Evolutionary conservation across 352 stramenopile genomes (phyloP), one percentile per base, ranked within the genome.

Genomic region (Lagenidium giganteum): DNA sequence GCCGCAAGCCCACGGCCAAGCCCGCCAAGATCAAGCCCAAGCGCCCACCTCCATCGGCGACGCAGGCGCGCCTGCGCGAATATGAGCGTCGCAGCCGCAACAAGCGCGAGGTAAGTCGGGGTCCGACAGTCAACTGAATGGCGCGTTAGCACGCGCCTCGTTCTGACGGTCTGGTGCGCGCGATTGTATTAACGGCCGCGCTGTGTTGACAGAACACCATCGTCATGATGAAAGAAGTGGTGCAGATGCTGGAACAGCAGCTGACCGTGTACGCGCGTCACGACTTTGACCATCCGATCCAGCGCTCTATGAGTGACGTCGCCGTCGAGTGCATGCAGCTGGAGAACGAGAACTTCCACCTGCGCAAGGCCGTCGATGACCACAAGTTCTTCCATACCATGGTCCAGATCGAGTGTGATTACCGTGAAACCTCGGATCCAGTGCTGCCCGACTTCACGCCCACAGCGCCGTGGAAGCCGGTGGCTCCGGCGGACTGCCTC

Each of bases 321-420:
- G 56, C 59, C 6, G 49, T 76, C 41, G 66, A 81, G 39, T 59
- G 63, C 14, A 66, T 63, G 23, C 43, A 50, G 31, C 66, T 81
- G 14, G 64, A 61, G 27, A 63, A 78, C 50, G 58, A 76, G 48
- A 81, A 81, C 51, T 76, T 67, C 45, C 51, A 59, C 22, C 52
- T 81, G n/a, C 51, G 61, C 16, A 64, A 66, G 27, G 60, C 60
- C 3, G 57, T 81, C 20, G 66, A 81, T 36, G 63, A 75, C 36
- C 69, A 81, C 47, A 43, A 40, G 24, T 81, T 81, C 44, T 81
- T 81, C 47, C 69, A 81, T 50, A 73, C 60, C 16, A 81, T 78
- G 69, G 33, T 78, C 28, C 65, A 77, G 35, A 59, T 81, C 40
- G 69, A 81, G 47, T 78, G 69, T 38, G 63, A 78, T n/a, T 60